A percentile compares a stretch with the other conserved stretches of the same genome.
phyloP scores from a whole-genome alignment of 305 asterid genomes.

The Solanum hybrid region DNA sequence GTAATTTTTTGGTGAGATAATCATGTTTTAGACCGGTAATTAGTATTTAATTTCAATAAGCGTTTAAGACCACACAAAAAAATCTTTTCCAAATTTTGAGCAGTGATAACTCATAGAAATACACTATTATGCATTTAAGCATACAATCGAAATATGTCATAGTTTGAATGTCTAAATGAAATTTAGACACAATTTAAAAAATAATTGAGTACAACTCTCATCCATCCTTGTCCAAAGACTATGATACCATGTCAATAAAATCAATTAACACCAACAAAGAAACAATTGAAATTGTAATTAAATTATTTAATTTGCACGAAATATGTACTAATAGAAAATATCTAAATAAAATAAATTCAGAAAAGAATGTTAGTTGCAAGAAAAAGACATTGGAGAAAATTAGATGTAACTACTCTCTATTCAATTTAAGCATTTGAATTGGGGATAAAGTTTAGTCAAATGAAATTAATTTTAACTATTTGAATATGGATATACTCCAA shows the following conservation, averaged over 20 bases:
- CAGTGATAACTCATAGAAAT: background rate
- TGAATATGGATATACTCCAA: background rate
- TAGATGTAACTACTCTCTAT: background rate
- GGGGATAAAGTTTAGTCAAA: background rate
- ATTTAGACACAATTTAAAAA: background rate
- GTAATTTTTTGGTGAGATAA: background rate
- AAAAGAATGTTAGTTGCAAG: background rate
- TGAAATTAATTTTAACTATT: background rate
- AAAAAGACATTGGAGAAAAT: background rate
- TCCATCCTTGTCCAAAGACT: background rate
- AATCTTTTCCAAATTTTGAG: background rate
- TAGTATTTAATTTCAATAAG: background rate
- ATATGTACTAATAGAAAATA: background rate
- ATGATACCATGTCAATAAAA: background rate
- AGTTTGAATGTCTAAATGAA: background rate
- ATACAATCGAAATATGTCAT: no score
- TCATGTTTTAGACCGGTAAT: background rate
- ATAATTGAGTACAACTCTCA: background rate
- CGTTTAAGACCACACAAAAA: background rate
- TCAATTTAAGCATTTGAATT: background rate
- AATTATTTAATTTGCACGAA: background rate
- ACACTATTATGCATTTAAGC: background rate
- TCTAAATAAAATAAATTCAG: background rate
- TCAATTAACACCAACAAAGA: background rate
- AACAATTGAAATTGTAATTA: background rate